Conservation (phyloP, 164 flowering plant genomes). For the Magnolia changhungtana region DNA sequence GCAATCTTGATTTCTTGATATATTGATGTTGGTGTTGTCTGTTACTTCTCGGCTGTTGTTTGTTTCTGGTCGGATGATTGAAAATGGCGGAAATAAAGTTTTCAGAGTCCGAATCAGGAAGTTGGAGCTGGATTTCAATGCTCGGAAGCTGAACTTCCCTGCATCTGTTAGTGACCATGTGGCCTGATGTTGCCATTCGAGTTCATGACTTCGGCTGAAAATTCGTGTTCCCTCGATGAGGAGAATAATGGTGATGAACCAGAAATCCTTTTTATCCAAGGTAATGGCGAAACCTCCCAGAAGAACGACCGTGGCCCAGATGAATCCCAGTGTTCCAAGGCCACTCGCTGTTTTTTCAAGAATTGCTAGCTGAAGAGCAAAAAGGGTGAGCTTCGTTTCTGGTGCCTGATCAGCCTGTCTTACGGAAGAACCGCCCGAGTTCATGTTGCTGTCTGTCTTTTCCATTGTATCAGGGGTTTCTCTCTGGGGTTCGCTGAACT, state of each 20-base stretch:
- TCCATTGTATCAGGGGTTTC: conserved; percentile 17
- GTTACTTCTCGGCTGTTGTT: conserved; percentile 24
- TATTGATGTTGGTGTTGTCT: conserved; percentile 4
- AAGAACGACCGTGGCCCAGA: conserved; percentile 98
- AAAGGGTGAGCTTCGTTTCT: conserved; percentile 82
- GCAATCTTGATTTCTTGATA: conserved; percentile 9
- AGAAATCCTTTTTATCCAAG: conserved; percentile 71
- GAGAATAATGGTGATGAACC: conserved; percentile 73
- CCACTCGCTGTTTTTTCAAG: conserved; percentile 88
- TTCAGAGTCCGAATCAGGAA: conserved; percentile 24
- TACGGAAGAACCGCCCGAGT: conserved; percentile 14
- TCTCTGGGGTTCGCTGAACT: conserved; percentile 32
- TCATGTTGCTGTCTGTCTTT: conserved; percentile 37
- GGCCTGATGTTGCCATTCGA: conserved; percentile 84
- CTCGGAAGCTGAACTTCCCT: conserved; percentile 65
- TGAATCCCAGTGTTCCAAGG: conserved; percentile 81
- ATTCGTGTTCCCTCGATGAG: conserved; percentile 81
- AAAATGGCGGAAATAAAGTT: conserved; percentile 21
- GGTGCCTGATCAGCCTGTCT: conserved; percentile 48
- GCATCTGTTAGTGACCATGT: conserved; percentile 82
- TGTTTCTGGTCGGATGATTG: background rate
- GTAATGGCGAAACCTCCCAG: conserved; percentile 94
- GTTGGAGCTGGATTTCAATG: conserved; percentile 51
- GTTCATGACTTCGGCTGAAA: conserved; percentile 91
- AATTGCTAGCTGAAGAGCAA: conserved; percentile 78